Base-by-base conservation (phyloP, 768 basidiomycete genomes). In the Lactifluus subvellereus region DNA sequence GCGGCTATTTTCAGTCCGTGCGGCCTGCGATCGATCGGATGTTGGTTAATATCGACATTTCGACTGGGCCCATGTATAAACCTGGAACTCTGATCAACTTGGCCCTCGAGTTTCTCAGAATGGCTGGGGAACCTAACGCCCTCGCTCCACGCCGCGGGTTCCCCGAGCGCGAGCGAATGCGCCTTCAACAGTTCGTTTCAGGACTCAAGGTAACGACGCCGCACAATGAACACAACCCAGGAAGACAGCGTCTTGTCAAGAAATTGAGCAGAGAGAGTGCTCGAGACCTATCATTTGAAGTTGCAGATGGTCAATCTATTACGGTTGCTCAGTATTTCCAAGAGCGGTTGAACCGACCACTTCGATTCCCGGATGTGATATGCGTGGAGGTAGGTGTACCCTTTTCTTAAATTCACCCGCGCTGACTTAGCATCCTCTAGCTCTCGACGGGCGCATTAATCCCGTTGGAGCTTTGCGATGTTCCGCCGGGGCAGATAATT, bases 1-100 rank as follows among this genome's bases (percentile, higher is more conserved):
- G 89, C 2, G 90, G 90, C 0, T 90, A 88, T 60, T 91, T 91
- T 71, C 90, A 92, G 70, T 88, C 86, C 0, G 79, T 90, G 11
- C 79, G 90, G 18, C 89, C 89, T 0, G 81, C 82, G 0, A 78
- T 84, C 11, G 82, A 82, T 0, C 74, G 75, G 0, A 79, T 92
- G 66, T 70, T 90, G 32, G 76, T 91, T 65, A 92, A 91, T 61
- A 77, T 92, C 65, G 89, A 92, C 66, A 87, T 88, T 38, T 82
- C 85, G 0, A 88, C 88, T 0, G 89, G 84, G 0, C 80, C 83
- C 30, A 88, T 92, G 86, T 91, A 87, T 70, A 82, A 82, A 65
- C 73, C 80, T 0, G 90, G 91, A 0, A 70, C 76, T 0, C 76
- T 91, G 2, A 73, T 88, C 54, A 71, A 76, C 1, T 72, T 91